Conservation (phyloP, 2,329 filamentous ascomycete species). For the Claviceps capensis region DNA sequence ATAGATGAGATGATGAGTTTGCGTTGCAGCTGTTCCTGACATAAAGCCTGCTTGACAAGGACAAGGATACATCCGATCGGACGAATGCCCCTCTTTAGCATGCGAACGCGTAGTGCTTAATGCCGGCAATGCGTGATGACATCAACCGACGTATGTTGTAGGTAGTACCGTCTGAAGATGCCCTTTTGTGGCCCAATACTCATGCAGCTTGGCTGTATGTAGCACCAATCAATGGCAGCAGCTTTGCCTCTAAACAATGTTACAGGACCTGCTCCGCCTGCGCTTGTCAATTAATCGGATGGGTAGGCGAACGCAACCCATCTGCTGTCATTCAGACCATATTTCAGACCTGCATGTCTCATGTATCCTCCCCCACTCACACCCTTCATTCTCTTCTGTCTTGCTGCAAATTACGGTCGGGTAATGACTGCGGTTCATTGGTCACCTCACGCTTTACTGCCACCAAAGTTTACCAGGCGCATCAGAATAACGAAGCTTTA, state of each 20-base stretch:
- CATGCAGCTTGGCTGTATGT: too few relatives aligned
- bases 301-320: not conserved
- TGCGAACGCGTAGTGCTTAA: not conserved
- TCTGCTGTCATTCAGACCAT: not conserved
- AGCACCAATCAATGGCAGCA: too few relatives aligned
- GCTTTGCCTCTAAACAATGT: not conserved
- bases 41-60: not conserved
- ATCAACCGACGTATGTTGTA: not conserved
- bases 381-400: not conserved
- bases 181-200: too few relatives aligned
- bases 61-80: not conserved
- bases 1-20: too few relatives aligned
- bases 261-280: too few relatives aligned
- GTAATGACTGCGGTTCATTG: not conserved
- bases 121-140: not conserved
- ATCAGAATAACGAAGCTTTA: not conserved
- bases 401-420: not conserved
- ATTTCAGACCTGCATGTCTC: not conserved
- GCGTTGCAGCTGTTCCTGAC: not conserved
- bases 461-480: not conserved
- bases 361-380: not conserved
- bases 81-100: not conserved
- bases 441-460: not conserved
- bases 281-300: not conserved
- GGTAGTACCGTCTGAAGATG: too few relatives aligned